A percentile compares a stretch with the other conserved stretches of the same genome.
These are phyloP conservation scores for Pelargonium cotyledonis DNA, from an alignment of 441 rosid genomes.

Conservation along the genomic window DNA sequence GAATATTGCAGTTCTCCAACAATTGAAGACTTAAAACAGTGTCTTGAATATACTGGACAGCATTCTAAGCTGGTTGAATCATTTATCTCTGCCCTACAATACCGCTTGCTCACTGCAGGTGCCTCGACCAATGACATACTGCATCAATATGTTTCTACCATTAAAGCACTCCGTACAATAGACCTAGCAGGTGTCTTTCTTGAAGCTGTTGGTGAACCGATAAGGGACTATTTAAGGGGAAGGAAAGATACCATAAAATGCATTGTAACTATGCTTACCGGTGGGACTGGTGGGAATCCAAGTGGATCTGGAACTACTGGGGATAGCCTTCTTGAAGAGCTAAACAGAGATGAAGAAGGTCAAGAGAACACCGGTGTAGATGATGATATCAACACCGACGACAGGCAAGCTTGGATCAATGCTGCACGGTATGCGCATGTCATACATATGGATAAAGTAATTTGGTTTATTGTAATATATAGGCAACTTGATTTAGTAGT, in stretches of 20 bases:
- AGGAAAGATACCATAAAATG: conserved; percentile 94
- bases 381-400: conserved; percentile 76
- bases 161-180: conserved; percentile 88
- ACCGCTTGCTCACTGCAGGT: conserved; percentile 92
- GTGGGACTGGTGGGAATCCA: conserved; percentile 76
- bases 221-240: conserved; percentile 84
- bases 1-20: conserved; percentile 68
- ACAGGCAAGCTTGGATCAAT: conserved; percentile 82
- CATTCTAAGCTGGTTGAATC: conserved; percentile 92
- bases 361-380: conserved; percentile 63
- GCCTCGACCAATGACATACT: conserved; percentile 98
- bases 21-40: conserved; percentile 89
- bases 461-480: conserved; percentile 9
- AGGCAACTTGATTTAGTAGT: conserved; percentile 3
- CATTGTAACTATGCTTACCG: conserved; percentile 96
- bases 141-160: conserved; percentile 94
- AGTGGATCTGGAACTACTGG: conserved; percentile 78
- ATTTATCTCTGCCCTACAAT: conserved; percentile 78
- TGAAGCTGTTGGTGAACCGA: conserved; percentile 95
- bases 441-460: neutral
- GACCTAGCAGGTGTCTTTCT: conserved; percentile 93
- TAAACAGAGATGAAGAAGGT: conserved; percentile 84
- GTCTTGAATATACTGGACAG: conserved; percentile 91
- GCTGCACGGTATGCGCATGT: conserved; percentile 48
- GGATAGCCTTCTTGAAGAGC: conserved; percentile 97